Conservation (phyloP, 352 stramenopile genomes). For the Phytophthora melonis region DNA sequence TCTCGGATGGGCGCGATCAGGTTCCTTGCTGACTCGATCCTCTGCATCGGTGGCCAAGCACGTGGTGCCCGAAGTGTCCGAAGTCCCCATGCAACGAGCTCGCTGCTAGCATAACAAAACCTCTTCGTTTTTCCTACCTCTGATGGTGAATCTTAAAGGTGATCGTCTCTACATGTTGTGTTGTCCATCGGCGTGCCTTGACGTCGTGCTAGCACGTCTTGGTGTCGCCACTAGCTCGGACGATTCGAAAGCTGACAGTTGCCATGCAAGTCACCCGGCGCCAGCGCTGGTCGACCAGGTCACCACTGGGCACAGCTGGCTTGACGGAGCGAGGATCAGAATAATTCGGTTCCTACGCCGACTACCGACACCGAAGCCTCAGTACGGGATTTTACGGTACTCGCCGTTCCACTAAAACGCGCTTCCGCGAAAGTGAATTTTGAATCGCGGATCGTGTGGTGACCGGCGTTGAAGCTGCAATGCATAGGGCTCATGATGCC, state of each 20-base stretch:
- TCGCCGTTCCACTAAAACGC: constrained; percentile 5
- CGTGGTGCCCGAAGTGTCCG: background rate
- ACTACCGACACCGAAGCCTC: background rate
- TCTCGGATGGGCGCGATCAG: constrained; percentile 17
- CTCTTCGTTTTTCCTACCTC: background rate
- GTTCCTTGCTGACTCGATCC: constrained; percentile 12
- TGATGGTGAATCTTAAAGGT: background rate
- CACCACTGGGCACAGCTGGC: background rate
- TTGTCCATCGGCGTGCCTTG: background rate
- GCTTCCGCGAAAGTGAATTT: constrained; percentile 18
- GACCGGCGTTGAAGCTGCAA: background rate
- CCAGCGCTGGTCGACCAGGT: background rate
- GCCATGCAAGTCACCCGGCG: background rate
- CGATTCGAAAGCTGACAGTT: background rate
- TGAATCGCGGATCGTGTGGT: constrained; percentile 14
- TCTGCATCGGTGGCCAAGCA: background rate
- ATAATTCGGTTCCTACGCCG: background rate
- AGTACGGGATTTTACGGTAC: constrained; percentile 5
- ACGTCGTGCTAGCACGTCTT: background rate
- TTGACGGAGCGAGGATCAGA: background rate
- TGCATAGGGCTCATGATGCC: constrained; percentile 6
- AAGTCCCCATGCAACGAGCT: background rate
- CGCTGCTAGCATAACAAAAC: background rate
- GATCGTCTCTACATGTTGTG: background rate
- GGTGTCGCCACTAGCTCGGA: background rate